A percentile compares a stretch with the other conserved stretches of the same genome.
Evolutionary conservation across 2,329 filamentous ascomycete species (phyloP).

Genomic region (Pseudocercospora macadamiae): DNA sequence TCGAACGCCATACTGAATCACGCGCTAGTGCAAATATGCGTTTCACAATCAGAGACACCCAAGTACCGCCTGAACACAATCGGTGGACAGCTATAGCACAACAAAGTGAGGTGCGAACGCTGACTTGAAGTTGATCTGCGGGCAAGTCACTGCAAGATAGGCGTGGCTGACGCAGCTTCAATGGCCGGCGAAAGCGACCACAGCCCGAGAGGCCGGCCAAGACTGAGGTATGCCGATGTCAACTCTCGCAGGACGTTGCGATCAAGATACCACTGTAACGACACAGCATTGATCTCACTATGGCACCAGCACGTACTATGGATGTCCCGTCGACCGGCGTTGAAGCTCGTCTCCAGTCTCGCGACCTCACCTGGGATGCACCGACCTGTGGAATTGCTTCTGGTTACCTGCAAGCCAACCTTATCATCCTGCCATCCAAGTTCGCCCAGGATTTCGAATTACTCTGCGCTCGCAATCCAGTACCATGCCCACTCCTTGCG

Average conservation of each 20-base stretch:
- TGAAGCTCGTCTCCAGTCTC: not conserved
- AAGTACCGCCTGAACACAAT: too few species aligned
- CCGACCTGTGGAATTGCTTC: slow-evolving; percentile 60
- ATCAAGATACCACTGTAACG: not conserved
- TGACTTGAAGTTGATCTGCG: not conserved
- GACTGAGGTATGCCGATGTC: not conserved
- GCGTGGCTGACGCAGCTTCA: not conserved
- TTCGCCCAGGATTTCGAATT: slow-evolving; percentile 64
- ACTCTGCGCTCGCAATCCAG: slow-evolving; percentile 64
- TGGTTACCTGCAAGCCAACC: slow-evolving; percentile 62
- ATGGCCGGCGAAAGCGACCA: not conserved
- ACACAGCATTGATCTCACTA: not conserved
- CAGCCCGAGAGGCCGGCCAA: not conserved
- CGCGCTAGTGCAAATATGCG: too few species aligned
- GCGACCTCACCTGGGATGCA: slow-evolving; percentile 19
- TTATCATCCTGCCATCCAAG: slow-evolving; percentile 60
- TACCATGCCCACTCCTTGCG: slow-evolving; percentile 63
- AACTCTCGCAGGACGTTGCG: not conserved
- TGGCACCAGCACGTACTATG: not conserved
- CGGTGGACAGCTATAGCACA: too few species aligned
- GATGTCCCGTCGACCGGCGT: not conserved
- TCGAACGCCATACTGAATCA: too few species aligned
- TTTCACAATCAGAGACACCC: too few species aligned
- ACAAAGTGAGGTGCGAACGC: not conserved
- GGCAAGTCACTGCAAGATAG: not conserved